phyloP scores from a whole-genome alignment of 306 rosid species.

The Prosopis cineraria region DNA sequence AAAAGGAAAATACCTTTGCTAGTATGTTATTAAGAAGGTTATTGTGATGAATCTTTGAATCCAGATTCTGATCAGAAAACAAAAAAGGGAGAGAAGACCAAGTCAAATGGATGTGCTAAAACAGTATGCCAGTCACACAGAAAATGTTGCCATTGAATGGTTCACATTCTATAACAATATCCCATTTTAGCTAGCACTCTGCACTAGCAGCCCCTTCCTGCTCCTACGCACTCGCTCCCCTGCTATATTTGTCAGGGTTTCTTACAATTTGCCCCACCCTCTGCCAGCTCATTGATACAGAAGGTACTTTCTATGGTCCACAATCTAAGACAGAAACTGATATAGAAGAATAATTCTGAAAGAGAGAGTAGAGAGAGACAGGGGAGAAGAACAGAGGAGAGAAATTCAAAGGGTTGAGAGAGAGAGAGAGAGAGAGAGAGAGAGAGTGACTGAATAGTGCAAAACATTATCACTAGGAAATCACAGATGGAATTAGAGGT shows the following conservation, averaged over 20 bases:
- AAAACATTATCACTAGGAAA: too few species aligned
- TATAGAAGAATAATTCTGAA: too few species aligned
- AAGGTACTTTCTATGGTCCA: not conserved
- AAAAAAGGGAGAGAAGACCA: slow-evolving; percentile 4
- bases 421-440: too few species aligned
- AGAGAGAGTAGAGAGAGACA: too few species aligned
- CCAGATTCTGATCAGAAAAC: slow-evolving; percentile 62
- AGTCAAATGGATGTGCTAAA: slow-evolving; percentile 22
- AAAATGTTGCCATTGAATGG: slow-evolving; percentile 5
- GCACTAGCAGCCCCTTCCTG: not conserved
- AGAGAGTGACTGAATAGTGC: too few species aligned
- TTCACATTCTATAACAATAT: slow-evolving; percentile 7
- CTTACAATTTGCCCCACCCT: not conserved
- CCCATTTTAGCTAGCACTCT: not conserved
- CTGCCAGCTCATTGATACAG: not conserved
- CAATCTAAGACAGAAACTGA: not conserved
- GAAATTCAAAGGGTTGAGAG: too few species aligned
- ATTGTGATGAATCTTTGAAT: slow-evolving; percentile 97
- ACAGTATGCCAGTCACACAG: slow-evolving; percentile 18
- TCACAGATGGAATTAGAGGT: too few species aligned
- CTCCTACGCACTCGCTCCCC: not conserved
- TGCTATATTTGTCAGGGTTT: not conserved
- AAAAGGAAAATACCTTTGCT: slow-evolving; percentile 68
- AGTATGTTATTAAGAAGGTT: slow-evolving; percentile 88
- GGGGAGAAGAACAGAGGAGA: too few species aligned